Conservation (phyloP, 2,329 filamentous ascomycete genomes). For the Cladobotryum mycophilum region DNA sequence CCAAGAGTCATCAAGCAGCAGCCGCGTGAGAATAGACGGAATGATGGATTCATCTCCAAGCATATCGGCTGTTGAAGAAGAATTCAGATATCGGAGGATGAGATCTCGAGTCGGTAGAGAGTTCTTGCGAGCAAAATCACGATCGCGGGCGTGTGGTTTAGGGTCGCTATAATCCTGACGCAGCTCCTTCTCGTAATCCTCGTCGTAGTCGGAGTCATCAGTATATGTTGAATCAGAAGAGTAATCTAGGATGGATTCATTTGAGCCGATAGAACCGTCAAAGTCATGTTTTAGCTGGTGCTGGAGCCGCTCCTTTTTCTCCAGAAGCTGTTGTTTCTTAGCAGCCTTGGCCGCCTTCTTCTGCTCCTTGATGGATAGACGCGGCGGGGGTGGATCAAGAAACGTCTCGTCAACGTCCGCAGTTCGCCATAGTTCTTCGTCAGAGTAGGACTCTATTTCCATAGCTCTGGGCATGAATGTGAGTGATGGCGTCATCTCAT, state of each 20-base stretch:
- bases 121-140: slow-evolving; percentile 23
- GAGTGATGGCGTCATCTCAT: slow-evolving; percentile 16
- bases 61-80: slow-evolving; percentile 10
- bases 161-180: slow-evolving; percentile 7
- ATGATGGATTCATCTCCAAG: slow-evolving; percentile 12
- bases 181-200: slow-evolving; percentile 12
- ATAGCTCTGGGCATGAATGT: slow-evolving; percentile 25
- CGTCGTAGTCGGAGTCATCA: slow-evolving; percentile 17
- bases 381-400: slow-evolving; percentile 20
- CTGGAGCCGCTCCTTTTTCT: no score
- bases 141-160: slow-evolving; percentile 13
- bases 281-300: no score
- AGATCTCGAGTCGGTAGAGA: slow-evolving; percentile 18
- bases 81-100: slow-evolving; percentile 17
- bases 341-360: slow-evolving; percentile 12
- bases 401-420: slow-evolving; percentile 20
- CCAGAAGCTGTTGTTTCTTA: background rate
- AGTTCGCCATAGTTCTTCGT: slow-evolving; percentile 13
- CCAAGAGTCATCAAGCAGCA: slow-evolving; percentile 12
- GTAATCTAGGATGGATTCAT: background rate
- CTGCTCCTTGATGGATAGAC: slow-evolving; percentile 11
- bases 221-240: slow-evolving; percentile 11
- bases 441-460: slow-evolving; percentile 23
- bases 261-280: background rate
- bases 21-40: slow-evolving; percentile 15